A percentile compares a stretch with the other conserved stretches of the same genome.
Conservation (phyloP, 139 green algal genomes). For the Haematococcus sp. region DNA sequence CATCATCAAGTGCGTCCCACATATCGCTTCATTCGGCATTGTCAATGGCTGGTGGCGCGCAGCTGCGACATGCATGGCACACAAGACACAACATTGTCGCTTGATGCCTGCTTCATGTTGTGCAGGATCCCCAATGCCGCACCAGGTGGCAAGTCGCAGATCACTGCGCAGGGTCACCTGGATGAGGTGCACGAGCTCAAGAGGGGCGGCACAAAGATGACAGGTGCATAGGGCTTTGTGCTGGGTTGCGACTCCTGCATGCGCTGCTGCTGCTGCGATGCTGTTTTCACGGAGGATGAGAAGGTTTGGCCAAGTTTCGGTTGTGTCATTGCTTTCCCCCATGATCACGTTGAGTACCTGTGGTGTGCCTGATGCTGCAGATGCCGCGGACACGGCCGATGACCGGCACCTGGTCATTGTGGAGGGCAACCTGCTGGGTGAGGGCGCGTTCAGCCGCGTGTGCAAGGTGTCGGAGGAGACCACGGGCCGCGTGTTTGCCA, state of each 20-base stretch:
- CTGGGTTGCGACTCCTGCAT: too few relatives aligned
- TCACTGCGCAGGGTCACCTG: conserved; percentile 69
- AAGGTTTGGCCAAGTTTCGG: too few relatives aligned
- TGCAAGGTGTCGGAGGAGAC: conserved; percentile 58
- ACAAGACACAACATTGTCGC: too few relatives aligned
- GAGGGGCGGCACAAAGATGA: conserved; percentile 25
- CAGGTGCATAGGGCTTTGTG: too few relatives aligned
- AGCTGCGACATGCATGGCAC: too few relatives aligned
- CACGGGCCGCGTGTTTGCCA: conserved; percentile 74
- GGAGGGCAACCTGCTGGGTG: conserved; percentile 79
- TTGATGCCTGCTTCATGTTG: too few relatives aligned
- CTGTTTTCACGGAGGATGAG: too few relatives aligned
- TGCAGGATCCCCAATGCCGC: not conserved
- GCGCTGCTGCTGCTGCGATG: too few relatives aligned
- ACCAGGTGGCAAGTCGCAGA: not conserved
- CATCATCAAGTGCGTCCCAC: conserved; percentile 31
- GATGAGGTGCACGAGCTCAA: conserved; percentile 81
- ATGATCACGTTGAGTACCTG: too few relatives aligned
- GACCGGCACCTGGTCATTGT: conserved; percentile 53
- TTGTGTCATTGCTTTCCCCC: too few relatives aligned
- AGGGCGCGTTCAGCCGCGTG: conserved; percentile 84
- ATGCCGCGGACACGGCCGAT: not conserved
- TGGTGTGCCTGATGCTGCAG: not conserved
- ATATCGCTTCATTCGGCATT: too few relatives aligned
- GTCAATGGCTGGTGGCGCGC: too few relatives aligned